phyloP scores from a whole-genome alignment of 2,329 filamentous ascomycete genomes.

The Stachybotrys echinatus region DNA sequence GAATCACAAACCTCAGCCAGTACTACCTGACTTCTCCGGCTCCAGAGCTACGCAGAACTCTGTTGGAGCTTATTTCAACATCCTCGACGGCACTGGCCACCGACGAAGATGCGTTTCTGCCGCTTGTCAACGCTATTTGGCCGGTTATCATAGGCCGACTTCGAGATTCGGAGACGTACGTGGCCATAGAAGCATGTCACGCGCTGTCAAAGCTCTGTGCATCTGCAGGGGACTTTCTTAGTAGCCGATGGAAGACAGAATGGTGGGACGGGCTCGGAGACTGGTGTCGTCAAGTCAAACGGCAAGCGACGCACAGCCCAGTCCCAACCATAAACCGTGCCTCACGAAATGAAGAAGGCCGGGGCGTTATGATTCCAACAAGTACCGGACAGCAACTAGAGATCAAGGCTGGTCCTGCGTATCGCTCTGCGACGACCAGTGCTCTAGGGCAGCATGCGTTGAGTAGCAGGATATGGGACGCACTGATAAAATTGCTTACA shows the following conservation, averaged over 20 bases:
- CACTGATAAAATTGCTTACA: conserved; percentile 52
- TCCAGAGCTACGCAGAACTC: conserved; percentile 68
- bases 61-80: conserved; percentile 71
- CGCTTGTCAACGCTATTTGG: conserved; percentile 87
- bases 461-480: conserved; percentile 59
- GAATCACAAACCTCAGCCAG: conserved; percentile 78
- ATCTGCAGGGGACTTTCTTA: conserved; percentile 75
- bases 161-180: conserved; percentile 61
- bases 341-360: conserved; percentile 12
- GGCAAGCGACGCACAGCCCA: conserved; percentile 24
- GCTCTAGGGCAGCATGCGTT: conserved; percentile 56
- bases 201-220: conserved; percentile 65
- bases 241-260: conserved; percentile 66
- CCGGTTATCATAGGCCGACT: conserved; percentile 69
- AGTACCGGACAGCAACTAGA: conserved; percentile 15
- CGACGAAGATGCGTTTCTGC: conserved; percentile 80
- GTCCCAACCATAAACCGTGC: conserved; percentile 7
- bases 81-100: conserved; percentile 66
- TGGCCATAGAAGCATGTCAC: conserved; percentile 65
- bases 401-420: conserved; percentile 7
- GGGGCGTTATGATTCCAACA: conserved; percentile 26
- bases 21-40: conserved; percentile 86
- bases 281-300: conserved; percentile 42
- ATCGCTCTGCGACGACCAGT: conserved; percentile 13
- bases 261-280: conserved; percentile 54